Conservation (phyloP, 306 rosid species). For the Clitoria ternatea region DNA sequence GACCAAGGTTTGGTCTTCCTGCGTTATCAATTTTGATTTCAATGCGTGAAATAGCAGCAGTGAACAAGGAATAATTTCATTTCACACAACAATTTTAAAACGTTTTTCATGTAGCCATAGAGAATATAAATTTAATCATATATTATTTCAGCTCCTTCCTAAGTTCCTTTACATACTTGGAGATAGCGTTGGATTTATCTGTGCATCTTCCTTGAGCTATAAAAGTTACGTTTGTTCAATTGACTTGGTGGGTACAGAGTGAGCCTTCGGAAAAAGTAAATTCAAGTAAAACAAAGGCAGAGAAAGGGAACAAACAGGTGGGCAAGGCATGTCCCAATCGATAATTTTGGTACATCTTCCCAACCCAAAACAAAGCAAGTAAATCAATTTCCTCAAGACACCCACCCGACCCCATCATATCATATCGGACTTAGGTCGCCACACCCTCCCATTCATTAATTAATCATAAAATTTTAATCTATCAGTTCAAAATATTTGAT, state of each 20-base stretch:
- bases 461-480: too few relatives aligned
- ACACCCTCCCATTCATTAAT: too few relatives aligned
- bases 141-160: not conserved
- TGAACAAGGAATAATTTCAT: not conserved
- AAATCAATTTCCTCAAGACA: conserved; percentile 1
- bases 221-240: not conserved
- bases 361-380: not conserved
- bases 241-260: conserved; percentile 11
- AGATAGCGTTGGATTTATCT: not conserved
- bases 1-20: not conserved
- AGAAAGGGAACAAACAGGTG: conserved; percentile 1
- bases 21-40: not conserved
- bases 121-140: not conserved
- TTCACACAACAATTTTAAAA: not conserved
- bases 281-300: not conserved
- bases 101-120: not conserved
- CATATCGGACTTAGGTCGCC: not conserved
- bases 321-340: conserved; percentile 20
- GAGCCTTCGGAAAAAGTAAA: not conserved
- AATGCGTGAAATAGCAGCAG: not conserved
- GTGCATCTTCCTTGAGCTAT: not conserved
- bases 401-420: conserved; percentile 4
- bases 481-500: too few relatives aligned
- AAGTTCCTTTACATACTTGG: not conserved
- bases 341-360: not conserved